Percentiles rank a stretch among this genome's conserved stretches.
Conservation (phyloP, 495 filamentous ascomycete genomes). For the Penicillium atrosanguineum region DNA sequence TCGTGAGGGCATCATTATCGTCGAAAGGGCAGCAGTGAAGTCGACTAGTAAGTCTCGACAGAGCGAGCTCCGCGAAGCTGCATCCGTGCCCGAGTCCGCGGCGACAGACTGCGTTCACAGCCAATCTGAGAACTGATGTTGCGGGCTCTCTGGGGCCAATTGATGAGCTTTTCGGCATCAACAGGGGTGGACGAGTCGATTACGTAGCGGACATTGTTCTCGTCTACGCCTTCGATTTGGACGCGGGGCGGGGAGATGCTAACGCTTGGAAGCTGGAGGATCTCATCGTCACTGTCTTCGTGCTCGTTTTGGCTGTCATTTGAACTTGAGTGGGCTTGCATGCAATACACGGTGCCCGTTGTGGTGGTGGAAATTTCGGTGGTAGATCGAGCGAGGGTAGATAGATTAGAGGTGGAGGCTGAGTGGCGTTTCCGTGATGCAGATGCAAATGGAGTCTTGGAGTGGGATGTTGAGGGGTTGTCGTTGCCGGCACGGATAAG, state of each 20-base stretch:
- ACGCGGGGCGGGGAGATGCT: slow-evolving; percentile 24
- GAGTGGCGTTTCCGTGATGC: slow-evolving; percentile 14
- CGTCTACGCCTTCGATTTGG: slow-evolving; percentile 38
- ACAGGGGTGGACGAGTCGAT: slow-evolving; percentile 27
- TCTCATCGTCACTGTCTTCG: slow-evolving; percentile 39
- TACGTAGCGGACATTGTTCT: slow-evolving; percentile 38
- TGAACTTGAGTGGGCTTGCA: slow-evolving; percentile 38
- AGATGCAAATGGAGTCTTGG: background rate
- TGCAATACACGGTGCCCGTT: slow-evolving; percentile 27
- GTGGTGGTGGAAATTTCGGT: slow-evolving; percentile 9
- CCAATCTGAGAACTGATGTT: slow-evolving; percentile 1
- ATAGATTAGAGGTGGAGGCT: slow-evolving; percentile 15
- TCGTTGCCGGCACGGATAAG: slow-evolving; percentile 23
- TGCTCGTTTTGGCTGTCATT: slow-evolving; percentile 20
- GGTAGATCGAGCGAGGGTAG: slow-evolving; percentile 6
- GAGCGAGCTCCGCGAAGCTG: slow-evolving; percentile 25
- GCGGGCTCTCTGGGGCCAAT: slow-evolving; percentile 30
- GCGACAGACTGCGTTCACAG: slow-evolving; percentile 21
- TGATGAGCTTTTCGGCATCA: slow-evolving; percentile 35
- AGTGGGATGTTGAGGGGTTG: slow-evolving; percentile 5
- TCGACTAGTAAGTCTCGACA: slow-evolving; percentile 25
- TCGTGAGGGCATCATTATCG: slow-evolving; percentile 27
- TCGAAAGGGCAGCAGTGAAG: slow-evolving; percentile 4
- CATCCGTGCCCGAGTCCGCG: slow-evolving; percentile 22
- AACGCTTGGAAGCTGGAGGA: slow-evolving; percentile 39